These are phyloP conservation scores for Chlorella ohadii DNA, from an alignment of 139 green algal species.

Conservation along the genomic window DNA sequence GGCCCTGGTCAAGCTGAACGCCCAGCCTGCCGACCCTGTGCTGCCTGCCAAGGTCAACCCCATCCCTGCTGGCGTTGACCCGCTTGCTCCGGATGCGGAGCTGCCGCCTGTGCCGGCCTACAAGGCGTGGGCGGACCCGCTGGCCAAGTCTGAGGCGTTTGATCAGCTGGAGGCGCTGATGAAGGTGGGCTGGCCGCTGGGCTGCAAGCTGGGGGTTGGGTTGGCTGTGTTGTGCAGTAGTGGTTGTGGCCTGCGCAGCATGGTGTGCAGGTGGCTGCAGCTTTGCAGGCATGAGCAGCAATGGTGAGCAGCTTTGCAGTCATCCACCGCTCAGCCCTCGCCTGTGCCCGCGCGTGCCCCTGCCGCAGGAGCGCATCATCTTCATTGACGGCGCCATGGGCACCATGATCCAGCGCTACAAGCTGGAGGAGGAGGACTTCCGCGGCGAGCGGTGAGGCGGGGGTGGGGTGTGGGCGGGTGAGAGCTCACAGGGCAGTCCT, in stretches of 20 bases:
- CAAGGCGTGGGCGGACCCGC: constrained; percentile 8
- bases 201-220: too few relatives aligned
- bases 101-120: constrained; percentile 43
- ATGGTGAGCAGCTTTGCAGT: too few relatives aligned
- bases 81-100: constrained; percentile 32
- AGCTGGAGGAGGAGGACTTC: constrained; percentile 95
- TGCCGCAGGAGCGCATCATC: constrained; percentile 81
- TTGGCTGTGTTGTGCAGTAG: too few relatives aligned
- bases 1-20: too few relatives aligned
- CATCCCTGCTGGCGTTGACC: constrained; percentile 28
- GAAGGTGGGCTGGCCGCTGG: neutral
- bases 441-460: constrained; percentile 67
- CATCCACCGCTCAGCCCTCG: too few relatives aligned
- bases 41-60: too few relatives aligned
- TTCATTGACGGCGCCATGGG: constrained; percentile 96
- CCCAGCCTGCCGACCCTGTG: too few relatives aligned
- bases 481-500: neutral
- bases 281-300: too few relatives aligned
- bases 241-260: too few relatives aligned
- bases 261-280: too few relatives aligned
- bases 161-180: constrained; percentile 84
- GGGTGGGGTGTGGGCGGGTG: constrained; percentile 13
- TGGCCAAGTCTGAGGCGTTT: constrained; percentile 66
- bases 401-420: constrained; percentile 85
- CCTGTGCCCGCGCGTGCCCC: too few relatives aligned